phyloP scores from a whole-genome alignment of 441 rosid species.

The Brassica hybrid region DNA sequence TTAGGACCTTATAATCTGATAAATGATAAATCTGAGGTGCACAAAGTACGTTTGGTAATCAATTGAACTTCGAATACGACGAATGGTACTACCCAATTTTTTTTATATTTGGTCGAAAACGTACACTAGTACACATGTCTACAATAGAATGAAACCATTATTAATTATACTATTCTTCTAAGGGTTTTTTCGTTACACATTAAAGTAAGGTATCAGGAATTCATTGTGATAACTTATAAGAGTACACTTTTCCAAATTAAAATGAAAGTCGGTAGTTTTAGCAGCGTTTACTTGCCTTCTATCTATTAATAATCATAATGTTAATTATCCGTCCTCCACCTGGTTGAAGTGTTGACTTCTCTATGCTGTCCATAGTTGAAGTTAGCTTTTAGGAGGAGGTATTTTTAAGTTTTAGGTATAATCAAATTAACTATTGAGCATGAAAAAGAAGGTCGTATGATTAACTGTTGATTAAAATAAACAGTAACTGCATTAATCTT shows the following conservation, averaged over 20 bases:
- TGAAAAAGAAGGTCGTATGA: not conserved
- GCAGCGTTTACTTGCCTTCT: not conserved
- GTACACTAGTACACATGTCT: not conserved
- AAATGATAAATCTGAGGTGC: not conserved
- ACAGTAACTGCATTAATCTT: not conserved
- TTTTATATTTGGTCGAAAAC: not conserved
- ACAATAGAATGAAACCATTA: not conserved
- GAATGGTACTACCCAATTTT: not conserved
- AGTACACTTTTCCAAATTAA: not conserved
- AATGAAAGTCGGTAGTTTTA: constrained; percentile 1
- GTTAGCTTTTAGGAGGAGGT: not conserved
- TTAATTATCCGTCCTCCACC: not conserved
- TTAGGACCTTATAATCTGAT: no score
- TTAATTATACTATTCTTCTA: not conserved
- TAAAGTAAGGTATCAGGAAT: not conserved
- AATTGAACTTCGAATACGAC: constrained; percentile 5
- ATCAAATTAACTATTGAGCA: not conserved
- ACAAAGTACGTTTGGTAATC: constrained; percentile 7
- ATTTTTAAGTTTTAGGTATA: not conserved
- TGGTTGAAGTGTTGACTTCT: not conserved
- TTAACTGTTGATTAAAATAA: not conserved
- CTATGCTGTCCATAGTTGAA: not conserved
- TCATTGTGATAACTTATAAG: not conserved
- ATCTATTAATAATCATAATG: not conserved
- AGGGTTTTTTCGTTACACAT: not conserved